phyloP scores from a whole-genome alignment of 1,139 yeast genomes.

The Meyerozyma carpophila region DNA sequence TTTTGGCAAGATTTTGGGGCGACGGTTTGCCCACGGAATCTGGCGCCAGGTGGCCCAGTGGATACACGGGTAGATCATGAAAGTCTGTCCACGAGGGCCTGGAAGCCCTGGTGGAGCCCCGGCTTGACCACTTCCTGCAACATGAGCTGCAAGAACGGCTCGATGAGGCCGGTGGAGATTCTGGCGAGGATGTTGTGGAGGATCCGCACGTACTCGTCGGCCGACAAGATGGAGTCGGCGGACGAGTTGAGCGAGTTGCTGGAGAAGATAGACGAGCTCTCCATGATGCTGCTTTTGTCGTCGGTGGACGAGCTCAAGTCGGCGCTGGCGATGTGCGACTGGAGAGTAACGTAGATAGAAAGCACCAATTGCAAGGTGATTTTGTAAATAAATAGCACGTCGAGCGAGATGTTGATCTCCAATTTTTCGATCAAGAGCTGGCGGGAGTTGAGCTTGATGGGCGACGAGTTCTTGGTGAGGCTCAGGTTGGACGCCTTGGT shows the following conservation, averaged over 20 bases:
- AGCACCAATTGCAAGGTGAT: conserved; percentile 28
- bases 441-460: conserved; percentile 36
- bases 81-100: conserved; percentile 22
- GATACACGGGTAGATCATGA: conserved; percentile 3
- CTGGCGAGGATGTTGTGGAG: conserved; percentile 26
- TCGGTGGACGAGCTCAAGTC: conserved; percentile 2
- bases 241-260: conserved; percentile 21
- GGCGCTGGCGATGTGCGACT: conserved; percentile 8
- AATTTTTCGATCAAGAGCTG: conserved; percentile 42
- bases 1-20: conserved; percentile 66
- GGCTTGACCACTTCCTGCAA: conserved; percentile 27
- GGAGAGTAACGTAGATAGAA: conserved; percentile 22
- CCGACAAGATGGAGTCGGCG: conserved; percentile 18
- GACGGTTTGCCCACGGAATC: conserved; percentile 42
- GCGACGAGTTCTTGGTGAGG: conserved; percentile 18
- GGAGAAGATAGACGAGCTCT: conserved; percentile 33
- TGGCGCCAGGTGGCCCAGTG: conserved; percentile 11
- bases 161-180: conserved; percentile 30
- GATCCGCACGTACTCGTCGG: conserved; percentile 31
- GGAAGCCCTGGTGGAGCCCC: conserved; percentile 26
- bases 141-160: conserved; percentile 32
- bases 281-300: conserved; percentile 8
- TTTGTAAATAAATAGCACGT: conserved; percentile 36
- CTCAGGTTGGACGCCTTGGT: conserved; percentile 4
- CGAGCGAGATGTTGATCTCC: conserved; percentile 40